Evolutionary conservation across 129 eudicot species (phyloP), one percentile per base, ranked within the genome.

Genomic region (Flaveria linearis): DNA sequence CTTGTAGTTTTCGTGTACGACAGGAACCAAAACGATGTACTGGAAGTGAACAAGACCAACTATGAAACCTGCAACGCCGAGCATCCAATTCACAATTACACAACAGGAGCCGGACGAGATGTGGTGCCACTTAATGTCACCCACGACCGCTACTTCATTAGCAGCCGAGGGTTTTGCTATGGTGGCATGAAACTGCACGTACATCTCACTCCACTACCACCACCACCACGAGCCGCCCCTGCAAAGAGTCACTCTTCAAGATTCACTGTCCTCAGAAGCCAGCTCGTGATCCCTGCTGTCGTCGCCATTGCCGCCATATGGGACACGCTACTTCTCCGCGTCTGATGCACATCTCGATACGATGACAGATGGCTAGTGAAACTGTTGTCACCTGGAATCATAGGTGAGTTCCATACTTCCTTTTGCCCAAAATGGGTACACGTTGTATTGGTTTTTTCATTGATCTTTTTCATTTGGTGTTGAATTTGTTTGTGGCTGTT

Each of bases 81-180:
- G 45, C 87, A 90, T 61, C 95, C 95, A 0, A 4, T 93, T 45
- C 91, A 84, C 90, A 90, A 90, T 16, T 93, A 85, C 84, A 93
- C 97, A 0, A 87, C 90, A 1, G 97, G 98, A 18, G 97, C 92
- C 15, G 98, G 98, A 76, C 73, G 98, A 72, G 98, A 93, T 9
- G 91, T 93, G 33, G 97, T 90, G 52, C 85, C 80, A 13, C 91
- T 93, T 76, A 93, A 93, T 20, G 84, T 79, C 67, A 90, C 96
- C 55, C 84, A 76, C n/a, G 85, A 81, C 65, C 85, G 81, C 78
- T 93, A 93, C 76, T 88, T 93, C 82, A 82, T 90, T 2, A 93
- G 98, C 12, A 90, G 98, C 80, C 88, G 88, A 7, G 98, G 98
- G 0, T 84, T 81, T 58, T 90, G 98, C 82, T 93, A 76, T 25